Evolutionary conservation across 257 asterid species (phyloP).

Genomic region (Solanum pinnatisectum): DNA sequence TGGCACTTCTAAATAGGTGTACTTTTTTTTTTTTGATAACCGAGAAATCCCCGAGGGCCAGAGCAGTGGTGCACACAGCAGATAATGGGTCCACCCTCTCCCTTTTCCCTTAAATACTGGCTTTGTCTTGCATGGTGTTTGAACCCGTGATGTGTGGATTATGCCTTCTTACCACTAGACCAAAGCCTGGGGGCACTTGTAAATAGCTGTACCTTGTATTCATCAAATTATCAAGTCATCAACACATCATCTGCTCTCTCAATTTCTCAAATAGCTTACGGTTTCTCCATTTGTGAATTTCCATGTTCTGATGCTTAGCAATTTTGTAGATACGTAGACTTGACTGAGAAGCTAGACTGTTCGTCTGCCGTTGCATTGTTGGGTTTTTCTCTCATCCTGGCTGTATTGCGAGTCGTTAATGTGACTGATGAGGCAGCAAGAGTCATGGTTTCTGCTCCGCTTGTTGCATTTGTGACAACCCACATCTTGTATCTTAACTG

Average conservation of each 20-base stretch:
- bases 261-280: background rate
- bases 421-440: slow-evolving; percentile 68
- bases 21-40: background rate
- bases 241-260: background rate
- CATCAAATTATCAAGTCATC: background rate
- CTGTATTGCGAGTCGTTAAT: slow-evolving; percentile 52
- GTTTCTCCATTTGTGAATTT: background rate
- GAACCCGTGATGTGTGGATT: background rate
- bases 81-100: background rate
- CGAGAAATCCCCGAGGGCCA: background rate
- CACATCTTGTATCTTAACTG: slow-evolving; percentile 73
- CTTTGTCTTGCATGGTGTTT: background rate
- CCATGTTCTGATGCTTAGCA: slow-evolving; percentile 3
- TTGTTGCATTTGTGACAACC: slow-evolving; percentile 60
- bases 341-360: slow-evolving; percentile 77
- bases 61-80: background rate
- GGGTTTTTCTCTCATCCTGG: slow-evolving; percentile 66
- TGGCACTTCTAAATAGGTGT: background rate
- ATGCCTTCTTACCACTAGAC: background rate
- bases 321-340: slow-evolving; percentile 62
- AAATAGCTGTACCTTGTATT: background rate
- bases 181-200: background rate
- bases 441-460: slow-evolving; percentile 86
- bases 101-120: background rate
- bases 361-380: slow-evolving; percentile 66